Conservation (phyloP, 2,329 filamentous ascomycete genomes). For the Chaetothyriales sp. region DNA sequence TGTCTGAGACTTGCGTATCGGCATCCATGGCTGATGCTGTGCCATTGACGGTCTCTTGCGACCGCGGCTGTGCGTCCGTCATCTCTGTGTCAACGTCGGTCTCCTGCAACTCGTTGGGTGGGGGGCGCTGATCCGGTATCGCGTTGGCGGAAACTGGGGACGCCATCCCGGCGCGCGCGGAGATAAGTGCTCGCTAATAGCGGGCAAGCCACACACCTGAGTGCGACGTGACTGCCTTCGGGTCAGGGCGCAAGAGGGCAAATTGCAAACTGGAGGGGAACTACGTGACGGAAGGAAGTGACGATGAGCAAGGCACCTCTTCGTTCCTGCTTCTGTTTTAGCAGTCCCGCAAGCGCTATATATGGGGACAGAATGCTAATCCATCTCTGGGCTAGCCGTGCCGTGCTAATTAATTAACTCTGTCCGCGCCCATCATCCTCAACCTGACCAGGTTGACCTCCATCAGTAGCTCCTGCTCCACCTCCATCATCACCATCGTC, state of each 20-base stretch:
- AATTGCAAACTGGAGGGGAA: not conserved
- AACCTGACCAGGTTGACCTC: no score
- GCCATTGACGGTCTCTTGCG: conserved; percentile 7
- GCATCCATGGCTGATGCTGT: conserved; percentile 7
- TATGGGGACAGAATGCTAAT: not conserved
- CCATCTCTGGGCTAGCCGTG: not conserved
- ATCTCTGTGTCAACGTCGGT: conserved; percentile 19
- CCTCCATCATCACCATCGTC: no score
- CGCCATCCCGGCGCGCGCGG: not conserved
- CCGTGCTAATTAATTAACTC: not conserved
- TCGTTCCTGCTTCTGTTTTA: not conserved
- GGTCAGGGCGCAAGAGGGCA: not conserved
- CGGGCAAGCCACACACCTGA: not conserved
- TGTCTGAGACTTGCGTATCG: conserved; percentile 7
- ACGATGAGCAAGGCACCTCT: not conserved
- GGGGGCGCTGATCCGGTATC: not conserved
- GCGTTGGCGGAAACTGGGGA: not conserved
- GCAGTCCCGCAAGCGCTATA: not conserved
- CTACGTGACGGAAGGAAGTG: not conserved
- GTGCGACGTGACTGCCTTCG: not conserved
- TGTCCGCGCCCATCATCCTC: not conserved
- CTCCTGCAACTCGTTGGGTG: not conserved
- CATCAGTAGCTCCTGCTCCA: not conserved
- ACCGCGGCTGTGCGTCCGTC: conserved; percentile 11
- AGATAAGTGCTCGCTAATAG: not conserved